These are phyloP conservation scores for Paecilomyces formosus DNA, from an alignment of 2,329 filamentous ascomycete genomes.

Conservation along the genomic window DNA sequence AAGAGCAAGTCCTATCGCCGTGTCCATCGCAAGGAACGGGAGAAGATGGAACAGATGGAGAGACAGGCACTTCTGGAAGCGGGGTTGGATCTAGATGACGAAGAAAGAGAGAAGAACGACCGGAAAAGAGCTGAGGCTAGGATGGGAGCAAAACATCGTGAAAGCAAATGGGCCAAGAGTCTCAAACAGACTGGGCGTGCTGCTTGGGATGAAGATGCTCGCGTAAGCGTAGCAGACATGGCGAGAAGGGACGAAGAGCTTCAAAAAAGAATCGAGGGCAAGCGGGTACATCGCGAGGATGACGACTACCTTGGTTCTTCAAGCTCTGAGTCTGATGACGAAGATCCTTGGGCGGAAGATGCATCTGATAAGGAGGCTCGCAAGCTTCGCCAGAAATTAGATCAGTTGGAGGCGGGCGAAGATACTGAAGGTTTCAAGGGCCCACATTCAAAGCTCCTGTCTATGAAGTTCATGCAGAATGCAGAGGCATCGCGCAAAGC, in stretches of 20 bases:
- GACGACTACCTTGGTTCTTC: conserved; percentile 45
- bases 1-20: conserved; percentile 94
- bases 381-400: conserved; percentile 34
- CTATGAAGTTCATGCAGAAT: conserved; percentile 91
- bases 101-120: conserved; percentile 60
- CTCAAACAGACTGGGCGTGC: conserved; percentile 70
- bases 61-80: conserved; percentile 51
- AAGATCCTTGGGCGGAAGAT: conserved; percentile 52
- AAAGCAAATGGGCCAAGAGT: conserved; percentile 88
- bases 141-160: conserved; percentile 76
- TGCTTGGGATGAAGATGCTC: conserved; percentile 83
- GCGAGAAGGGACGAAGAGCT: conserved; percentile 76
- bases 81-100: conserved; percentile 54
- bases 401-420: conserved; percentile 43
- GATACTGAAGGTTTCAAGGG: conserved; percentile 28
- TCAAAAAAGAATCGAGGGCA: conserved; percentile 69
- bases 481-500: conserved; percentile 72
- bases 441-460: conserved; percentile 61
- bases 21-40: conserved; percentile 74
- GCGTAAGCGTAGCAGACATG: conserved; percentile 70
- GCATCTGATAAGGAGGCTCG: conserved; percentile 27
- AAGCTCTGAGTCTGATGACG: conserved; percentile 56
- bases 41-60: conserved; percentile 52
- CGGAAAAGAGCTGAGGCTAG: conserved; percentile 73
- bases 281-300: conserved; percentile 54